These are phyloP conservation scores for Bretziella fagacearum DNA, from an alignment of 2,329 filamentous ascomycete species.

Conservation along the genomic window DNA sequence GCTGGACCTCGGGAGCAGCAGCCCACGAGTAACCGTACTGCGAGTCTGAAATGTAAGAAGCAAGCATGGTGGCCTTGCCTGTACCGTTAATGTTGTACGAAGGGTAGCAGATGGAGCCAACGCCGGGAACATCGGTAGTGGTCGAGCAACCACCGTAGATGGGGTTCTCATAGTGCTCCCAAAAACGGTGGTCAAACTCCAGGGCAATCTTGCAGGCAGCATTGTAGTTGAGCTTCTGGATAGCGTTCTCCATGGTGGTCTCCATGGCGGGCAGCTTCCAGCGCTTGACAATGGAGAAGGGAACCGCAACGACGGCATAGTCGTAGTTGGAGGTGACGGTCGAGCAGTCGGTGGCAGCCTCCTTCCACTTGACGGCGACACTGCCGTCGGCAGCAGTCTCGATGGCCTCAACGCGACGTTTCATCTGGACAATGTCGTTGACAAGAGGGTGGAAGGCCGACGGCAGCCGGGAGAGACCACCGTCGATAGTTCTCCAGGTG, in stretches of 20 bases:
- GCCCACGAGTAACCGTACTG: conserved; percentile 24
- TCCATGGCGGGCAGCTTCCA: conserved; percentile 38
- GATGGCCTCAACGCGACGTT: conserved; percentile 38
- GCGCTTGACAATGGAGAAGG: conserved; percentile 45
- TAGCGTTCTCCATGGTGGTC: conserved; percentile 29
- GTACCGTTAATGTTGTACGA: conserved; percentile 48
- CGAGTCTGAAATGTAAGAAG: conserved; percentile 35
- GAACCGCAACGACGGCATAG: conserved; percentile 48
- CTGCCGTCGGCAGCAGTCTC: conserved; percentile 35
- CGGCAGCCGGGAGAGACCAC: conserved; percentile 38
- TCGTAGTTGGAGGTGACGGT: conserved; percentile 39
- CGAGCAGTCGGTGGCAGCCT: conserved; percentile 23
- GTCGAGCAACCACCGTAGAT: conserved; percentile 49
- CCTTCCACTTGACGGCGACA: conserved; percentile 41
- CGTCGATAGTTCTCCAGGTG: conserved; percentile 31
- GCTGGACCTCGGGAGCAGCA: conserved; percentile 37
- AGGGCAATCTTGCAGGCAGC: conserved; percentile 43
- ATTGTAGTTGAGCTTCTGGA: conserved; percentile 29
- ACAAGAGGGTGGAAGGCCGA: conserved; percentile 44
- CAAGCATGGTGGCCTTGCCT: conserved; percentile 44
- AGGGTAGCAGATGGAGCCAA: conserved; percentile 49
- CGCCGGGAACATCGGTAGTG: conserved; percentile 36
- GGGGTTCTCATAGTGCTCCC: conserved; percentile 32
- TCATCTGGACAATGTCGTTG: conserved; percentile 36
- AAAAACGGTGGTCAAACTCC: conserved; percentile 49